Conservation (phyloP, 768 basidiomycete genomes). For the Lactifluus echinatus region DNA sequence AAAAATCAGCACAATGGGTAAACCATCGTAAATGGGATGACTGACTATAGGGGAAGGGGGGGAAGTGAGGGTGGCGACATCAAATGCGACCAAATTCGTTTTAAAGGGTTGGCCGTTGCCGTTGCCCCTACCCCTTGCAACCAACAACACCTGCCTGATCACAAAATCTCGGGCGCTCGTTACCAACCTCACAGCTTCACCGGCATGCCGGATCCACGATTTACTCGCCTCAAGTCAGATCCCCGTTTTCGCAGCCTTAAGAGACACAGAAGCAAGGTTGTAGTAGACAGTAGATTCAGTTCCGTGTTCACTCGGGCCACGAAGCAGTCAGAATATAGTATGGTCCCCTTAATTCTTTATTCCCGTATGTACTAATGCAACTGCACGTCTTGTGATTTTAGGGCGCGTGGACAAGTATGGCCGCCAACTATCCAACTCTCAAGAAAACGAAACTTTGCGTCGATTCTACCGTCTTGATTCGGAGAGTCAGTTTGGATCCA, state of each 20-base stretch:
- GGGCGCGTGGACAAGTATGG: conserved; percentile 85
- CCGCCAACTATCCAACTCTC: conserved; percentile 53
- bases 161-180: background rate
- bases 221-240: conserved; percentile 79
- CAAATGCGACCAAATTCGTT: conserved; percentile 15
- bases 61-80: background rate
- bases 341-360: conserved; percentile 16
- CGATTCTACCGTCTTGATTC: conserved; percentile 71
- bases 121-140: conserved; percentile 9
- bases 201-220: conserved; percentile 55
- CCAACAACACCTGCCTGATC: background rate
- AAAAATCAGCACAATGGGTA: background rate
- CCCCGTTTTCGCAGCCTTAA: conserved; percentile 86
- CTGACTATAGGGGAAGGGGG: background rate
- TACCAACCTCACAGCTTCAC: background rate
- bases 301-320: conserved; percentile 48
- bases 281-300: conserved; percentile 90
- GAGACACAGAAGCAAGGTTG: conserved; percentile 71
- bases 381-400: conserved; percentile 11
- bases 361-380: background rate
- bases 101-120: conserved; percentile 13
- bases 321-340: conserved; percentile 27
- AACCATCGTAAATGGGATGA: background rate
- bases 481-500: conserved; percentile 32
- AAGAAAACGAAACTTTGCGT: conserved; percentile 67